Percentiles rank a stretch among this genome's conserved stretches.
Evolutionary conservation across 2,329 filamentous ascomycete species (phyloP).

Genomic region (Alternaria infectoria): DNA sequence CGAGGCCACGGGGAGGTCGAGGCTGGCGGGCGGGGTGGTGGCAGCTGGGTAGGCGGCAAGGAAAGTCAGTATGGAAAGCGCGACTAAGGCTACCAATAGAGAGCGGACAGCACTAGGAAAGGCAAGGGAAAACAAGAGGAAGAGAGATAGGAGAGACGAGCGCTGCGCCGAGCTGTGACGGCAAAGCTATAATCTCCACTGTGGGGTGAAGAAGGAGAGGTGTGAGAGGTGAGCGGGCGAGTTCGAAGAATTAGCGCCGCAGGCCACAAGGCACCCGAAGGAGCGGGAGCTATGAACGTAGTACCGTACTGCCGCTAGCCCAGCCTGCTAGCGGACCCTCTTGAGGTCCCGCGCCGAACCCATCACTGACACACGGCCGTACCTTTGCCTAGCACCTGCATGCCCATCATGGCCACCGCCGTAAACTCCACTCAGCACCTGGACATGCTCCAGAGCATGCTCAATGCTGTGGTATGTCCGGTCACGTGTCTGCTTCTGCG

Average conservation of each 20-base stretch:
- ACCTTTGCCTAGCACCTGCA: not conserved
- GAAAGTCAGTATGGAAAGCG: constrained; percentile 36
- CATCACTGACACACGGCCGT: not conserved
- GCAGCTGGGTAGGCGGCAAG: constrained; percentile 33
- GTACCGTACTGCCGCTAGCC: not conserved
- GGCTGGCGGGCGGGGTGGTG: constrained; percentile 24
- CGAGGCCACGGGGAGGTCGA: constrained; percentile 16
- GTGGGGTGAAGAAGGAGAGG: constrained; percentile 45
- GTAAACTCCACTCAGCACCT: constrained; percentile 36
- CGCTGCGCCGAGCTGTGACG: constrained; percentile 47
- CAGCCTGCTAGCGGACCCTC: not conserved
- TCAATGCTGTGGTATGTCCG: constrained; percentile 55
- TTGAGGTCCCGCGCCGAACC: not conserved
- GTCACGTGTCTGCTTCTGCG: not conserved
- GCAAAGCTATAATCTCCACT: constrained; percentile 37
- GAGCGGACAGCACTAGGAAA: constrained; percentile 45
- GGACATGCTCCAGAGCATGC: constrained; percentile 54
- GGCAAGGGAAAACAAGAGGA: constrained; percentile 47
- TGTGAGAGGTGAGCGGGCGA: constrained; percentile 23
- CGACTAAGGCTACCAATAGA: constrained; percentile 32
- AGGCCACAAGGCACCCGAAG: constrained; percentile 26
- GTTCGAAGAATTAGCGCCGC: constrained; percentile 34
- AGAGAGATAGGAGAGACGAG: constrained; percentile 44
- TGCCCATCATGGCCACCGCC: constrained; percentile 20
- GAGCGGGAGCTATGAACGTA: constrained; percentile 15